These are phyloP conservation scores for Mycena filopes DNA, from an alignment of 768 basidiomycete genomes.

Conservation along the genomic window DNA sequence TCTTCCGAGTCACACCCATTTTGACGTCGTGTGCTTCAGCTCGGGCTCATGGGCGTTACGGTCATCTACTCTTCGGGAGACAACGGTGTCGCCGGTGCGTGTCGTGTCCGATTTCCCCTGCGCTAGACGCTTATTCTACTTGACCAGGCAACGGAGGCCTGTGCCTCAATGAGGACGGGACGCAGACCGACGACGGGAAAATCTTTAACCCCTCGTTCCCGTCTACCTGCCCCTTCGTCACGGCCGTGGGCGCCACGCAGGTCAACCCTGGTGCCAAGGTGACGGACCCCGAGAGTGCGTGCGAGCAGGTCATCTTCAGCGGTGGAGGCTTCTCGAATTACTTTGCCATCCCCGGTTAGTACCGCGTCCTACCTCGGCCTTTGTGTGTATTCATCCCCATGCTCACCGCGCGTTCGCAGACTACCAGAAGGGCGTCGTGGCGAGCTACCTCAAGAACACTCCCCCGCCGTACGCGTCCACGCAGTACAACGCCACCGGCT, in stretches of 20 bases:
- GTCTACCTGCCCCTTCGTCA: slow-evolving; percentile 54
- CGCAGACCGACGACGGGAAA: slow-evolving; percentile 41
- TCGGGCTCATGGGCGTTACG: slow-evolving; percentile 70
- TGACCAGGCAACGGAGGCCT: slow-evolving; percentile 43
- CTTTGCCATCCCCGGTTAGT: slow-evolving; percentile 44
- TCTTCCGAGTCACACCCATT: too few species aligned
- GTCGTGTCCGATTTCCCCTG: background rate
- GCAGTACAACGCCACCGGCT: slow-evolving; percentile 47
- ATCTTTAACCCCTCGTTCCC: slow-evolving; percentile 58
- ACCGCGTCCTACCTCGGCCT: slow-evolving; percentile 9
- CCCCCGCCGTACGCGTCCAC: slow-evolving; percentile 34
- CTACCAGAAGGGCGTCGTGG: slow-evolving; percentile 53
- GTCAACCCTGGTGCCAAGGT: slow-evolving; percentile 43
- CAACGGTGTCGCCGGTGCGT: slow-evolving; percentile 57
- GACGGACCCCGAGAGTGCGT: slow-evolving; percentile 48
- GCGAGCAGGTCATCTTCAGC: slow-evolving; percentile 48
- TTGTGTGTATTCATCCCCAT: slow-evolving; percentile 5
- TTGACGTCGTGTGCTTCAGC: slow-evolving; percentile 36
- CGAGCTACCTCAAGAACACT: slow-evolving; percentile 45
- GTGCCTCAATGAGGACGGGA: slow-evolving; percentile 58
- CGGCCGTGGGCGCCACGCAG: slow-evolving; percentile 60
- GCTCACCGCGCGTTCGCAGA: background rate
- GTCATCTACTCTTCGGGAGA: slow-evolving; percentile 72
- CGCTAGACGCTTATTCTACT: background rate
- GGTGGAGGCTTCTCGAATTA: slow-evolving; percentile 57